Base-by-base conservation (phyloP, 176 grass and related monocot genomes). In the Guadua angustifolia region DNA sequence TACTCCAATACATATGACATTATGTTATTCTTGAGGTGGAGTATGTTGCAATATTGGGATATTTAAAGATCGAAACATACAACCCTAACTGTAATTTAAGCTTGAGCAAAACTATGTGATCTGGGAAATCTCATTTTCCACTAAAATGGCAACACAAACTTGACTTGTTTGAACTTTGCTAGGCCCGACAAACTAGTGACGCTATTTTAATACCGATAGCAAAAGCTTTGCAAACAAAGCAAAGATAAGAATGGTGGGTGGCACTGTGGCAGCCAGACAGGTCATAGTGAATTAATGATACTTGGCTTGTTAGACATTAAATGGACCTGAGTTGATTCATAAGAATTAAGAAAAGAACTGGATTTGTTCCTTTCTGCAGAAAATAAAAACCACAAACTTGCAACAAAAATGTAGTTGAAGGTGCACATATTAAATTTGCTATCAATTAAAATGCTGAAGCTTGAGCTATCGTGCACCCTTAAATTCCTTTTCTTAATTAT, bases 361-460 rank as follows among this genome's bases (percentile, higher is more conserved):
- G n/a, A 4, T 16, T 5, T 46, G 42, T 0, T 71, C 12, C 24
- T 67, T 67, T 70, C 67, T 70, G 42, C 16, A 1, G 49, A 51
- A 51, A 51, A 51, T 43, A 70, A 39, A 70, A 70, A 70, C 42
- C 38, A 70, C 67, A 70, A 70, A 44, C 21, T 44, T 14, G 19
- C 18, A 22, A 44, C 39, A 70, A 70, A 70, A 19, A 22, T 9
- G 1, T 70, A 45, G 67, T 22, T 44, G 39, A 70, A 44, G 66
- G 66, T n/a, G 18, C 18, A 68, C 21, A 44, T 22, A 43, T 22
- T 43, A 11, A 12, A 44, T 40, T 42, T 68, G 15, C 42, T 68
- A 0, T 19, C 38, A 35, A 42, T 12, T 4, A 60, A 60, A 60
- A 60, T 11, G 9, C 5, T 60, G n/a, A 60, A 60, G 49, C 47